Base-by-base conservation (phyloP, 768 basidiomycete species). In the Tulasnella sp. region DNA sequence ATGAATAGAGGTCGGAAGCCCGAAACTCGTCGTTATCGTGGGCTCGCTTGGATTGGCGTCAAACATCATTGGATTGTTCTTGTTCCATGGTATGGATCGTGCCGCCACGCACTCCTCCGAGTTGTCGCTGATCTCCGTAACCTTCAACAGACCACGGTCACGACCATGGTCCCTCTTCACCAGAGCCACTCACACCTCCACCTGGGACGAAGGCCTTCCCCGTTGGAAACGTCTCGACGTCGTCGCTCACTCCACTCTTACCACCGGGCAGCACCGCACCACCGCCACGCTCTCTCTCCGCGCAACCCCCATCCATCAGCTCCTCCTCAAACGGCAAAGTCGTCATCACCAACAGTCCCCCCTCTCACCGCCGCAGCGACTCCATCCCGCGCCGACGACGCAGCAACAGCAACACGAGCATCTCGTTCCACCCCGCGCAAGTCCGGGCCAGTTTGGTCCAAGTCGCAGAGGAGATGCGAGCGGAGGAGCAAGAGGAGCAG, bases 51-150 rank as follows among this genome's bases (percentile, higher is more conserved):
- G 97, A 42, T 85, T 99, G 15, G 88, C 91, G 0, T 97, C 95
- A 34, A 99, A 99, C 80, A 86, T 99, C 36, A 87, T 98, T 67
- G 97, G 97, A 11, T 83, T 99, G 42, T 93, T 97, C 85, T 85
- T 99, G 70, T 99, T 99, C 87, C 96, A 96, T 80, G 97, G 96
- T 93, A 79, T 79, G 89, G 79, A 15, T 71, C 71, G 7, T n/a
- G n/a, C n/a, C n/a, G n/a, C n/a, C n/a, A n/a, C n/a, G n/a, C n/a
- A n/a, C n/a, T n/a, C n/a, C n/a, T n/a, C n/a, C n/a, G n/a, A n/a
- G n/a, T n/a, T n/a, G n/a, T n/a, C n/a, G n/a, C n/a, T n/a, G n/a
- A n/a, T n/a, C n/a, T n/a, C n/a, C n/a, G n/a, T n/a, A n/a, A n/a
- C n/a, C 14, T 40, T 37, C 22, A 58, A n/a, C 78, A 91, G 90